Base-by-base conservation (phyloP, 192 early-diverging fungal species). In the Funneliformis mosseae region DNA sequence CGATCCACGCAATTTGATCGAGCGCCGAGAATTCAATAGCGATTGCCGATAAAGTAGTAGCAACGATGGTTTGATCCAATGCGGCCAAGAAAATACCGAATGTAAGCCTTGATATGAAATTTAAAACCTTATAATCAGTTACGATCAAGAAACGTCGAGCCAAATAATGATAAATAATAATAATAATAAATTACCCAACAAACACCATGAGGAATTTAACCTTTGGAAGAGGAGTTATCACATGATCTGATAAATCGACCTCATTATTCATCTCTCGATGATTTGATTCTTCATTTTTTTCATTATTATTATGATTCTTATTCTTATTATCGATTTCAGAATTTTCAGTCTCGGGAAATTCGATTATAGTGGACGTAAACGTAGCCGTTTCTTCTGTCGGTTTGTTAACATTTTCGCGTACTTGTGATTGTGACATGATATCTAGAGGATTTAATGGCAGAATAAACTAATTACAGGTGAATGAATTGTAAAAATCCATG, bases 31-130 rank as follows among this genome's bases (percentile, higher is more conserved):
- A 93, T 41, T 96, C 92, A 38, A 85, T 80, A 18, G 91, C 90
- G 75, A 98, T 96, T 0, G 80, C 84, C 16, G 89, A 86, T 50
- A 95, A 87, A 3, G 93, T 89, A 0, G 95, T 95, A 6, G 93
- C 88, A 42, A 98, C 89, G 68, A 98, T 94, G 0, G 94, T 96
- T 74, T 92, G 92, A 78, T 96, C 95, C 9, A 94, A 81, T 21
- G 91, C 89, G 0, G 91, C 91, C 38, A 96, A 88, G 75, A 96
- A 92, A 76, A 94, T 87, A 5, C 88, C 87, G 14, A 94, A 76
- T 10, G 87, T 85, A 46, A 96, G 85, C 1, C 90, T 88, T 33
- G 33, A 33, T 33, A 80, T 78, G 76, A 16, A 23, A 50, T 7
- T 25, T 48, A 27, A 73, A 0, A 64, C 62, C 33, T 33, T 33